These are phyloP conservation scores for Sphaerulina vaccinii DNA, from an alignment of 2,329 filamentous ascomycete genomes.

Conservation along the genomic window DNA sequence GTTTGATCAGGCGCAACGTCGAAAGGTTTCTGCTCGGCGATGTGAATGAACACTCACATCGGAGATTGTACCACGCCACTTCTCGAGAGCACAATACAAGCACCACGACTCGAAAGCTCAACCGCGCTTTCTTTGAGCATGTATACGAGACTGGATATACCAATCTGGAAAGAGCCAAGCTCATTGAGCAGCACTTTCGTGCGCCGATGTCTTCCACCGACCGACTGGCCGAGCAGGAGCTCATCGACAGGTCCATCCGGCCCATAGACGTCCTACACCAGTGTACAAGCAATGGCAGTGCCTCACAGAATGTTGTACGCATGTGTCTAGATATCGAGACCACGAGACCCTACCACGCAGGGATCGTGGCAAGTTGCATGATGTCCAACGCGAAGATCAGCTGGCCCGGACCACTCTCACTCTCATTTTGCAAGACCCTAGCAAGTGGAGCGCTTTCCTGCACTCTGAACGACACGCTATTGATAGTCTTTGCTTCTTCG, in stretches of 20 bases:
- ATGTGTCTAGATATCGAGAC: not conserved
- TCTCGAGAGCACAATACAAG: too few relatives aligned
- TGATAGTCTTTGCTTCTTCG: not conserved
- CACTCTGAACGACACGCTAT: not conserved
- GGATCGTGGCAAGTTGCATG: not conserved
- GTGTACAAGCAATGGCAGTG: not conserved
- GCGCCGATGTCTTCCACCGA: not conserved
- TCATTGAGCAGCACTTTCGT: rapidly evolving
- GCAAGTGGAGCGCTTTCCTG: not conserved
- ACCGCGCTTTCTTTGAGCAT: too few relatives aligned
- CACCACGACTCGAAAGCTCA: too few relatives aligned
- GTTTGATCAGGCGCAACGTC: too few relatives aligned
- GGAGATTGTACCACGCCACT: too few relatives aligned
- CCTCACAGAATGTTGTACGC: not conserved
- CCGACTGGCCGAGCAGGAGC: not conserved
- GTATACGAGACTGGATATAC: too few relatives aligned
- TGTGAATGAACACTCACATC: too few relatives aligned
- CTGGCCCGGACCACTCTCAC: not conserved
- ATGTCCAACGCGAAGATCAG: not conserved
- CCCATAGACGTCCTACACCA: not conserved
- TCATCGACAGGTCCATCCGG: not conserved
- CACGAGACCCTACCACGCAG: not conserved
- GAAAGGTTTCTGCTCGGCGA: too few relatives aligned
- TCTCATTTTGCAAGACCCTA: not conserved
- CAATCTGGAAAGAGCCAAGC: not conserved